Evolutionary conservation across 495 filamentous ascomycete species (phyloP), one percentile per base, ranked within the genome.

Genomic region (Daldinia caldariorum): DNA sequence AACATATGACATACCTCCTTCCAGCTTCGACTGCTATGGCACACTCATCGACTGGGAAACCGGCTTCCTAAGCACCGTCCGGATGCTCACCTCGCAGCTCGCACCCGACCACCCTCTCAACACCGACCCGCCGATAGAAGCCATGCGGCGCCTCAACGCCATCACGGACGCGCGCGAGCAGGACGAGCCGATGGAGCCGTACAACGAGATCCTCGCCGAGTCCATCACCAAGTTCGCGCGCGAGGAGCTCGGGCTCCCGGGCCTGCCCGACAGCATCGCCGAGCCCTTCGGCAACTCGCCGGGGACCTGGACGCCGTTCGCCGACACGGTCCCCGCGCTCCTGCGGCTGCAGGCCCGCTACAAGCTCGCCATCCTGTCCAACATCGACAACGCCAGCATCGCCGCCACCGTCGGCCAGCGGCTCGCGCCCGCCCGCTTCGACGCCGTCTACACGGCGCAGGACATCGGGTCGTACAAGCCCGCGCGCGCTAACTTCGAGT

Each of bases 381-480:
- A 95, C 70, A 87, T 94, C 8, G 87, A 93, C 77, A 81, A 85
- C 26, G 81, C 68, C 9, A 89, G 87, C 45, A 91, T 94, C 66
- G 75, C 76, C 0, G 76, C 78, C 1, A 88, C 89, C 2, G 78
- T 87, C 0, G 76, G 69, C 0, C 83, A 83, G 8, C 83, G 85
- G 38, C 64, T 83, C 12, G 58, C 26, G 6, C 70, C 72, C 29
- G 80, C 79, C 0, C 51, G 64, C 4, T 94, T 94, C 63, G 90
- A 92, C 70, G 84, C 84, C 13, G 81, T 92, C 20, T 88, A 89
- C 76, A 93, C 91, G 14, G 92, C 92, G 8, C 83, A 94, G 80
- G 85, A 90, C 45, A 86, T 94, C 37, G 91, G 92, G 9, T 82
- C 79, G 7, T 95, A 94, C 76, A 95, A 94, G 81, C 92, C 92